Evolutionary conservation across 495 filamentous ascomycete species (phyloP), one percentile per base, ranked within the genome.

Genomic region (Mytilinidion resinicola): DNA sequence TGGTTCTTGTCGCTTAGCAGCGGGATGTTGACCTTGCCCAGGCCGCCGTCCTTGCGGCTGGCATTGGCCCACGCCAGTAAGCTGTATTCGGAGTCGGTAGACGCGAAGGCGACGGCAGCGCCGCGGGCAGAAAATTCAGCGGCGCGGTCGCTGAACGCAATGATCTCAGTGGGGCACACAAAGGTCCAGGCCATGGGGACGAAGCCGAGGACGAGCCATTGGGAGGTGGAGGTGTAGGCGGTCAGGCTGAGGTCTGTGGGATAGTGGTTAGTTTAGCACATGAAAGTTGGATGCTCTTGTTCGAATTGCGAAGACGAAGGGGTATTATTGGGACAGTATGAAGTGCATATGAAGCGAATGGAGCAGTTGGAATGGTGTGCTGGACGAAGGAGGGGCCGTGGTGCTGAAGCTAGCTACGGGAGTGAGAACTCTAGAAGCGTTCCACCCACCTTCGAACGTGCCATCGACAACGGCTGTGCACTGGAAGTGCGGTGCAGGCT

Each of bases 1-100:
- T 82, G 80, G 51, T 76, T 80, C 70, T 78, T 80, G 71, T 83
- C 80, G 57, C 74, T 74, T 14, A 81, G 70, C 9, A 83, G 72
- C 15, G 80, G 80, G 37, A 83, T 72, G 41, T 80, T 70, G 51
- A 82, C 66, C 10, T 69, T 66, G 46, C 81, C 80, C 33, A 83
- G 67, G 41, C 80, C 81, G 48, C 81, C 80, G 25, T 80, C 73
- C 67, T 77, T 77, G 59, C 75, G 72, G 19, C 74, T 72, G 36
- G 76, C 70, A 39, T 73, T 72, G 48, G 71, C 75, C 80, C 80
- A 83, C 35, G 80, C 76, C 30, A 79, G 70, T 54, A 83, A 75
- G 63, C 78, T 80, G 67, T 78, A 75, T 61, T 77, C 74, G 15
- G 66, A 73, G 62, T 80, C 72, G 4, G 70, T 74, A 33, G 39